Evolutionary conservation across 345 rosid genomes (phyloP), one percentile per base, ranked within the genome.

Genomic region (Euclidium syriacum): DNA sequence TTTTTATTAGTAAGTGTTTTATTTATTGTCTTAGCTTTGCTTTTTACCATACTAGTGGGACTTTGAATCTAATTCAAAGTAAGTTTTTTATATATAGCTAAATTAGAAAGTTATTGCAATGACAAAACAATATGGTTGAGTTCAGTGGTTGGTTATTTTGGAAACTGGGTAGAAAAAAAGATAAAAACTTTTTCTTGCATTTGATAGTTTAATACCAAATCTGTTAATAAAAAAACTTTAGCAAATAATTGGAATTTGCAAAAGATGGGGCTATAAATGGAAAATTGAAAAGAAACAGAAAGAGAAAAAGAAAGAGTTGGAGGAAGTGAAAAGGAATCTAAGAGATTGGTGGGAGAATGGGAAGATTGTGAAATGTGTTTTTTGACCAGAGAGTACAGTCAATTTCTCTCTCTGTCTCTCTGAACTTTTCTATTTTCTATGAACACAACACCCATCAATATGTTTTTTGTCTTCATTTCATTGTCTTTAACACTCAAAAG

Each of bases 381-480:
- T 54, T 63, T 55, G 58, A 62, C 70, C 58, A 62, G 25, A 62
- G 25, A 71, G 70, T 56, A 63, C 65, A 63, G 70, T 71, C 75
- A 71, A 55, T 55, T 63, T 40, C 2, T 52, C 11, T 52, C 36
- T 23, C 36, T 40, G 59, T 11, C 52, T 68, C 30, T 26, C 43
- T 6, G 41, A n/a, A n/a, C n/a, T 44, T 62, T 29, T 36, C 35
- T 53, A 35, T 18, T 54, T 53, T 54, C 51, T 15, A 69, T 69
- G 56, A 66, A 10, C 32, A 43, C n/a, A n/a, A n/a, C n/a, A n/a
- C n/a, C 24, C 49, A 14, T 41, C 53, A 52, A 68, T 26, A 38
- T 22, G 24, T 23, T 54, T 10, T 52, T 51, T 68, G 73, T 68
- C 66, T 50, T 23, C 66, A 50, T 59, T 58, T 67, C 58, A 18